phyloP scores from a whole-genome alignment of 2,329 filamentous ascomycete species.

The Fusarium sp. region DNA sequence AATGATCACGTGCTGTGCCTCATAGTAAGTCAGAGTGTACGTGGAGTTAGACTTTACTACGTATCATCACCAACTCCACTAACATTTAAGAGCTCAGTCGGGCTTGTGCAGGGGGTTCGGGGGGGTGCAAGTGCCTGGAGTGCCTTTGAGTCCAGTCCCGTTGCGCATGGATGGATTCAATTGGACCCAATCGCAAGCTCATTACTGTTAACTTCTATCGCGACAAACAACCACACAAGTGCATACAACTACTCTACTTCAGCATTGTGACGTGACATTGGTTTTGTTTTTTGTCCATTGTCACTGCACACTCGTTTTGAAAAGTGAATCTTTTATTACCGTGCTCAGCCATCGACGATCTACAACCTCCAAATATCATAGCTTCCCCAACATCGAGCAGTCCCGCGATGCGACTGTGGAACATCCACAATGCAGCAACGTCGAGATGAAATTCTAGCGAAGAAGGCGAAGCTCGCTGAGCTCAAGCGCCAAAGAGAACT shows the following conservation, averaged over 20 bases:
- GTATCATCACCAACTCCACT: conserved; percentile 13
- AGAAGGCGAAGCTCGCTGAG: conserved; percentile 96
- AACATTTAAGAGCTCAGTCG: conserved; percentile 2
- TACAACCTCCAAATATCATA: conserved; percentile 25
- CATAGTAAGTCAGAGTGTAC: not conserved
- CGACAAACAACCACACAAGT: conserved; percentile 23
- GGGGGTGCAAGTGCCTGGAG: conserved; percentile 17
- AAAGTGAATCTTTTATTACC: not conserved
- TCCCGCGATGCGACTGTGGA: conserved; percentile 62
- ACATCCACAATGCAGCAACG: conserved; percentile 75
- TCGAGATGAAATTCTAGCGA: conserved; percentile 94
- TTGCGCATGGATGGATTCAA: conserved; percentile 30
- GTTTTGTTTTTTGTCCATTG: not conserved
- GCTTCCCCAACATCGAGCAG: conserved; percentile 39
- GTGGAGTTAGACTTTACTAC: conserved; percentile 17
- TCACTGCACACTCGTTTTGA: not conserved
- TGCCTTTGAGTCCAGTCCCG: conserved; percentile 5
- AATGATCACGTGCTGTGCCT: conserved; percentile 42
- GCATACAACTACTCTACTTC: conserved; percentile 8
- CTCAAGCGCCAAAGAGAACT: conserved; percentile 92
- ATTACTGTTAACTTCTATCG: conserved; percentile 23
- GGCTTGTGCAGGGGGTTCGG: conserved; percentile 24
- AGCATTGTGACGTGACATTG: not conserved
- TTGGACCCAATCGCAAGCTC: conserved; percentile 35
- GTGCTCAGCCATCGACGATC: not conserved